Base-by-base conservation (phyloP, 2,329 filamentous ascomycete species). In the Diaporthe ampelina region DNA sequence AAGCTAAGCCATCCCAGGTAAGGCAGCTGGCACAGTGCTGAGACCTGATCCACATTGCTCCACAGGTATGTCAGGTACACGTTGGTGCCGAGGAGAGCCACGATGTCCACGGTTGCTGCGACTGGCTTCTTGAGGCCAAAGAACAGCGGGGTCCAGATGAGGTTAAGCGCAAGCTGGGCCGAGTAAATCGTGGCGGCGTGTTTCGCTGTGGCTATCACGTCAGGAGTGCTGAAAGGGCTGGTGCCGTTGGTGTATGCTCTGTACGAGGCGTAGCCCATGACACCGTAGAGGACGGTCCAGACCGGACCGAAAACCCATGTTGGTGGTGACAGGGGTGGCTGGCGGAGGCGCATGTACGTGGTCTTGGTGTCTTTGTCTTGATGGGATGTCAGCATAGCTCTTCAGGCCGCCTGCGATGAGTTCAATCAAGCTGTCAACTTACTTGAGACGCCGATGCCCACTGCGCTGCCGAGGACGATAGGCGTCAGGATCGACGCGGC, bases 81-180 rank as follows among this genome's bases (percentile, higher is more conserved):
- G 63, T 94, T 94, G 45, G 93, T 86, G 9, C 93, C 94, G 0
- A 93, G 86, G 10, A 98, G 86, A 0, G 92, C 88, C 35, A 94
- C 84, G 63, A 97, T 92, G 81, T 98, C 94, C 32, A 89, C 88
- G 6, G 94, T 91, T 3, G 95, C 95, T 79, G 91, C 90, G 70
- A 93, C 87, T 0, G 95, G 95, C 24, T 91, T 90, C 77, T 92
- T 92, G 70, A 93, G 81, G n/a, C 90, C 89, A 81, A 98, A 98
- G 89, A 98, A 98, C 15, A 98, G 88, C 15, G 96, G 96, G 90
- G 95, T 98, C 94, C 94, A 98, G 73, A 93, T 83, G 35, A 97
- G 87, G 82, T 98, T 98, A 67, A 98, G 87, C 10, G 89, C 93
- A 8, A 98, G 91, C 84, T 98, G 95, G 74, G 95, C 87, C 1